These are phyloP conservation scores for Phytomonas sp. DNA, from an alignment of 208 protist genomes.

Conservation along the genomic window DNA sequence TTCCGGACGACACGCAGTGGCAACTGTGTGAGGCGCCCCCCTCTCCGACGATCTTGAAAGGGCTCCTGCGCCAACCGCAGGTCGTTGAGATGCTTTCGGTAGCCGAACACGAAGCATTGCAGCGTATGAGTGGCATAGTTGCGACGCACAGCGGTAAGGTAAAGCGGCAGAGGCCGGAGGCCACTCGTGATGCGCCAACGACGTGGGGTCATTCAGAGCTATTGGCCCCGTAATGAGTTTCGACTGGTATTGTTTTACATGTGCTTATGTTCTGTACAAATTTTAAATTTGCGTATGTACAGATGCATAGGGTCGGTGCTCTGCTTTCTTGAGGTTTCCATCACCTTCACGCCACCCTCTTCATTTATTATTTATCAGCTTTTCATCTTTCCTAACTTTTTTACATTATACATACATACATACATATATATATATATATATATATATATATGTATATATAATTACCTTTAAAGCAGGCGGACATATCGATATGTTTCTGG, in stretches of 20 bases:
- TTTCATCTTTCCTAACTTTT: background rate
- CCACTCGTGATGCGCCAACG: background rate
- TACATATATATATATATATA: background rate
- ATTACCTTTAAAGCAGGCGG: background rate
- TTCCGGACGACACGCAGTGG: background rate
- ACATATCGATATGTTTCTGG: background rate
- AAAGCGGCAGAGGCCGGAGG: background rate
- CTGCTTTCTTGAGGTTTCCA: background rate
- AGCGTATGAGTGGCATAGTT: background rate
- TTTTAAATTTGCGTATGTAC: background rate
- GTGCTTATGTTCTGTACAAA: background rate
- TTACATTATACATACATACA: background rate
- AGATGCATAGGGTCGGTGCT: background rate
- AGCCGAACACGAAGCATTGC: slow-evolving; percentile 12
- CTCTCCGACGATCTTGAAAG: slow-evolving; percentile 9
- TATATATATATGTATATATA: background rate
- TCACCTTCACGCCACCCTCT: slow-evolving; percentile 1
- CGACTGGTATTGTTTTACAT: background rate
- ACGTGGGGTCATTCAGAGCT: background rate
- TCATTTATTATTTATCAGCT: slow-evolving; percentile 6
- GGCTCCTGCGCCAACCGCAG: slow-evolving; percentile 11
- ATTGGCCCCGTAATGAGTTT: background rate
- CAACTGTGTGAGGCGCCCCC: background rate
- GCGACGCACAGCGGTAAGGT: background rate
- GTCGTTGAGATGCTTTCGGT: slow-evolving; percentile 19